Evolutionary conservation across 2,329 filamentous ascomycete species (phyloP).

Genomic region (Talaromyces amestolkiae): DNA sequence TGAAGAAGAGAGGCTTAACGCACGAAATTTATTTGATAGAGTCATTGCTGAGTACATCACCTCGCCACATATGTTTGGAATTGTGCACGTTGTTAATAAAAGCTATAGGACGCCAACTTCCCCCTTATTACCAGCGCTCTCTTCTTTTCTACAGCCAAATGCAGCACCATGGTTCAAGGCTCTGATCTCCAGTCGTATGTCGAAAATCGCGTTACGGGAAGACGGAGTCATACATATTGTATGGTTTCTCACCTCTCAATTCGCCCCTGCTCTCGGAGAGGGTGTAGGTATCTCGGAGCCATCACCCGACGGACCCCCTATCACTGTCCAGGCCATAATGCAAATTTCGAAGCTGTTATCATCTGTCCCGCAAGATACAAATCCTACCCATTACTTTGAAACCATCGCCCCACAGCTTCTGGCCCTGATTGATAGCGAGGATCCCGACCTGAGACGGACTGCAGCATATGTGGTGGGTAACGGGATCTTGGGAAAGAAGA

Average conservation of each 20-base stretch:
- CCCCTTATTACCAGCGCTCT: conserved; percentile 36
- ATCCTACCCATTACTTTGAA: conserved; percentile 36
- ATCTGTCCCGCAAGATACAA: conserved; percentile 40
- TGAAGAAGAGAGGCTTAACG: conserved; percentile 21
- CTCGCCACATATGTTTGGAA: background rate
- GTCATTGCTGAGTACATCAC: conserved; percentile 37
- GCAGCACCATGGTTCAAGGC: conserved; percentile 40
- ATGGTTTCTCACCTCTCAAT: conserved; percentile 43
- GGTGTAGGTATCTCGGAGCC: conserved; percentile 32
- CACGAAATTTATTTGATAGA: conserved; percentile 28
- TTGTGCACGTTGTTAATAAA: conserved; percentile 21
- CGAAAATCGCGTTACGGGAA: conserved; percentile 38
- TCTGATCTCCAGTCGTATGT: conserved; percentile 37
- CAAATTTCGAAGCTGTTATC: conserved; percentile 43
- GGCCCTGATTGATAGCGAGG: conserved; percentile 39
- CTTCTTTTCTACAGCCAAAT: conserved; percentile 38
- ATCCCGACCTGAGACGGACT: conserved; percentile 41
- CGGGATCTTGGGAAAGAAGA: conserved; percentile 43
- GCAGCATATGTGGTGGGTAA: conserved; percentile 44
- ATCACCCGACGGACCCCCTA: conserved; percentile 35
- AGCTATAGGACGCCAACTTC: conserved; percentile 35
- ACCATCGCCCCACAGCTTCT: conserved; percentile 43
- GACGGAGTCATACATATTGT: conserved; percentile 45
- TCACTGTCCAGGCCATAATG: conserved; percentile 46
- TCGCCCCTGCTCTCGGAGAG: conserved; percentile 39